These are phyloP conservation scores for Digitaria exilis DNA, from an alignment of 202 grass and related monocot genomes.

Conservation along the genomic window DNA sequence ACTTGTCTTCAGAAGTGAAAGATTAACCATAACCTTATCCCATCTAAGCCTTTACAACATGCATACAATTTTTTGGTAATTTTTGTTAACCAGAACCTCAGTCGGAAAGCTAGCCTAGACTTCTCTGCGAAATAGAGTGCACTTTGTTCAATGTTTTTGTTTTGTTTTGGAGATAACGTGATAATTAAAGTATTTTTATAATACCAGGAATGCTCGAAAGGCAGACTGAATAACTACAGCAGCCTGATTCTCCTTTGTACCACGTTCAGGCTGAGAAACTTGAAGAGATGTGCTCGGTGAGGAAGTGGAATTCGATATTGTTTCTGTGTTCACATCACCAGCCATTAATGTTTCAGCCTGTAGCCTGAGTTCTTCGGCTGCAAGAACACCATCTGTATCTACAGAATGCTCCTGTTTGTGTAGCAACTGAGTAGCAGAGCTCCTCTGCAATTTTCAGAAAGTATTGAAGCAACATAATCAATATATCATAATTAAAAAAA, in stretches of 20 bases:
- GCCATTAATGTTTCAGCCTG: conserved; percentile 48
- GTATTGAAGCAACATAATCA: conserved; percentile 21
- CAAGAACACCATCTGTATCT: conserved; percentile 32
- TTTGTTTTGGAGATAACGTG: not conserved
- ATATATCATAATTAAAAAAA: conserved; percentile 8
- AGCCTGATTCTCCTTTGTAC: conserved; percentile 51
- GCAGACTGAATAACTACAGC: conserved; percentile 57
- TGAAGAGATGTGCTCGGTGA: conserved; percentile 34
- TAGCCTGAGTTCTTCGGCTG: conserved; percentile 39
- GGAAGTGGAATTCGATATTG: conserved; percentile 33
- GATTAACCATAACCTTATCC: conserved; percentile 8
- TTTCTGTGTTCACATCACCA: conserved; percentile 34
- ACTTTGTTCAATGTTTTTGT: conserved; percentile 4
- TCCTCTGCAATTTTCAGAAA: conserved; percentile 51
- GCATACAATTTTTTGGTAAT: not conserved
- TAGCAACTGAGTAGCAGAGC: conserved; percentile 35
- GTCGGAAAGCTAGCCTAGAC: not conserved
- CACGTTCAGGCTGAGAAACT: conserved; percentile 40
- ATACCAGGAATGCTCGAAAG: conserved; percentile 70
- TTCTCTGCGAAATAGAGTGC: not conserved
- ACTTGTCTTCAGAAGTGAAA: not conserved
- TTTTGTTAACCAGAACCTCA: not conserved
- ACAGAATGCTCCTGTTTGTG: conserved; percentile 39
- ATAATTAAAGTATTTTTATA: conserved; percentile 29
- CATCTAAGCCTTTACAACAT: not conserved